These are phyloP conservation scores for Prunus persica DNA, from an alignment of 306 rosid genomes.

Conservation along the genomic window DNA sequence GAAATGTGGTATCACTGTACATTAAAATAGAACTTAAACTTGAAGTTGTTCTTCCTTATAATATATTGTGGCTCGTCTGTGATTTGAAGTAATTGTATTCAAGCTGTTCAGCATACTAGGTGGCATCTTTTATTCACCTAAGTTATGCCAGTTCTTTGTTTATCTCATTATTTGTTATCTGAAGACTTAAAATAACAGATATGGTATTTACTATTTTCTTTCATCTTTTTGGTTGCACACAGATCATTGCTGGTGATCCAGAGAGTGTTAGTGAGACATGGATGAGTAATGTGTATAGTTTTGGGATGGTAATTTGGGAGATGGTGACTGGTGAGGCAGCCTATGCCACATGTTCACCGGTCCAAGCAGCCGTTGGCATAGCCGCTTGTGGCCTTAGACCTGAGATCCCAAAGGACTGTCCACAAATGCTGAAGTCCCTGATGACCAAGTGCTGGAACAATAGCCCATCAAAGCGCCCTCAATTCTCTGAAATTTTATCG, in stretches of 20 bases:
- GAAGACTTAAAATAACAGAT: not conserved
- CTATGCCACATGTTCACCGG: conserved; percentile 80
- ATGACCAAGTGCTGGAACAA: conserved; percentile 97
- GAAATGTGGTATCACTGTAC: not conserved
- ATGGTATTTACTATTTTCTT: conserved; percentile 12
- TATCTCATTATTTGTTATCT: not conserved
- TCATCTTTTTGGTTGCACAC: conserved; percentile 24
- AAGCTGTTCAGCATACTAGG: not conserved
- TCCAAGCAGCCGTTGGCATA: conserved; percentile 94
- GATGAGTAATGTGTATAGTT: conserved; percentile 94
- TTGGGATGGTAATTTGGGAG: conserved; percentile 96
- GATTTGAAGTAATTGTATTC: not conserved
- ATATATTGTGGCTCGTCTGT: not conserved
- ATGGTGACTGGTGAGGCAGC: conserved; percentile 95
- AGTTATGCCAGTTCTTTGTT: not conserved
- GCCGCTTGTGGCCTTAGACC: conserved; percentile 99
- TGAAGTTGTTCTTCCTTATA: not conserved
- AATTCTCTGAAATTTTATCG: conserved; percentile 68
- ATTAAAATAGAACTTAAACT: not conserved
- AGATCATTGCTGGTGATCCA: conserved; percentile 98
- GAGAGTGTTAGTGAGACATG: conserved; percentile 86
- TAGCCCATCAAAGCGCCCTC: conserved; percentile 88
- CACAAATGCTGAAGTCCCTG: conserved; percentile 61
- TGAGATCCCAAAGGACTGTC: conserved; percentile 90
- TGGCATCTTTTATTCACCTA: not conserved